Evolutionary conservation across 148 eudicot genomes (phyloP), one percentile per base, ranked within the genome.

Genomic region (Silene uniflora): DNA sequence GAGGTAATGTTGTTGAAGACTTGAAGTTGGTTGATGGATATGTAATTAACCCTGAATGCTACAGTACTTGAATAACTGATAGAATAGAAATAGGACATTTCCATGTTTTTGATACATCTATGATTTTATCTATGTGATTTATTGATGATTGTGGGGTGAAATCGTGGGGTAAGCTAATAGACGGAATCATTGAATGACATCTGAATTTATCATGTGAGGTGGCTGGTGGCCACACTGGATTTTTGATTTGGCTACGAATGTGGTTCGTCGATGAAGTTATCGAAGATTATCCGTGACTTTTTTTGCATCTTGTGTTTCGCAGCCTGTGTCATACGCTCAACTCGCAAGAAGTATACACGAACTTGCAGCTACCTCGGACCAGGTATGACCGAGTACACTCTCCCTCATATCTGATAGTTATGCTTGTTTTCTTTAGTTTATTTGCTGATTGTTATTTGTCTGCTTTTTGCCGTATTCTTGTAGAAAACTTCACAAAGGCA

Each of bases 281-380:
- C 59, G 65, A 23, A 69, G 59, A 80, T 17, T 73, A 58, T 49
- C 65, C 47, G 7, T 21, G 24, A 59, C 46, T 58, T 52, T 56
- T 67, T 69, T 25, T 63, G 25, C 21, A 62, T 21, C 49, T 32
- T 80, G 27, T 65, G 9, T 81, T 84, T 80, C 61, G 75, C 92
- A 95, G 93, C 91, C 99, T 0, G 97, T 95, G 56, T 95, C 99
- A 73, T 95, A 95, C 84, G 99, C 96, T 35, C 96, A 90, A 83
- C 93, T 95, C 84, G 97, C 99, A 39, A 87, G 99, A 93, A 89
- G 96, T 84, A 91, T 95, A 80, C 99, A 95, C 61, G 99, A 95
- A 82, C 81, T 92, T 68, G 72, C 72, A 68, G 72, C 72, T 73
- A 71, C 96, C 42, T 92, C 92, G n/a, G 99, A 95, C 84, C 99